Conservation (phyloP, 2,329 filamentous ascomycete genomes). For the Trichoderma pleuroti region DNA sequence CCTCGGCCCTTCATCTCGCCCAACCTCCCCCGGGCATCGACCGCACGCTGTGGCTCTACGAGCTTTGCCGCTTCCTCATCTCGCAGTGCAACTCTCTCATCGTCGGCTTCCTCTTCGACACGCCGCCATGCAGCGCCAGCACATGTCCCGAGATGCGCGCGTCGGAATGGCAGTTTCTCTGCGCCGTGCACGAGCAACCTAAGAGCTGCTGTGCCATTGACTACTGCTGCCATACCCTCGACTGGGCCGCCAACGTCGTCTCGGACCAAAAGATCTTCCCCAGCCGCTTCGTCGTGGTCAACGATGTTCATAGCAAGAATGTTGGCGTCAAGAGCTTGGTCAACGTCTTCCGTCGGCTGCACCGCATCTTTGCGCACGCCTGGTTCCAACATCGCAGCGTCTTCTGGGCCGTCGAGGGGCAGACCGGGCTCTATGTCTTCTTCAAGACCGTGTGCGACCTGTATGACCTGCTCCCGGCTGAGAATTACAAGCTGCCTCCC, state of each 20-base stretch:
- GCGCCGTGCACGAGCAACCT: constrained; percentile 92
- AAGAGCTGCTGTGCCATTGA: constrained; percentile 98
- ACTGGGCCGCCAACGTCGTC: constrained; percentile 94
- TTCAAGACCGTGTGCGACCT: constrained; percentile 97
- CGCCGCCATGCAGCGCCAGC: constrained; percentile 77
- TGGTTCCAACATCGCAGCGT: constrained; percentile 97
- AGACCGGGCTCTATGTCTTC: constrained; percentile 90
- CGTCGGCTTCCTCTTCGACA: constrained; percentile 87
- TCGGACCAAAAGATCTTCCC: constrained; percentile 95
- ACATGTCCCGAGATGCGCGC: constrained; percentile 99
- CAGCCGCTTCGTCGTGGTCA: constrained; percentile 64
- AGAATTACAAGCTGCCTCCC: constrained; percentile 92
- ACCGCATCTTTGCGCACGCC: constrained; percentile 95
- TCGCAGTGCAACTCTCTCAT: constrained; percentile 92
- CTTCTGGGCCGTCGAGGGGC: constrained; percentile 89
- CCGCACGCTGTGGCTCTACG: constrained; percentile 91
- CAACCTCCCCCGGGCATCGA: constrained; percentile 79
- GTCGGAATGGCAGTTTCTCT: constrained; percentile 98
- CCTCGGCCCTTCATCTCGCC: constrained; percentile 71
- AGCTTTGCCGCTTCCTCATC: constrained; percentile 93
- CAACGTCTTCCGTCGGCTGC: constrained; percentile 90
- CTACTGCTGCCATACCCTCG: constrained; percentile 97
- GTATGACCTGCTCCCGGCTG: constrained; percentile 82
- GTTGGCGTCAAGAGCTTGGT: constrained; percentile 77
- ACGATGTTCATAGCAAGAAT: constrained; percentile 56